These are phyloP conservation scores for Biscogniauxia mediterranea DNA, from an alignment of 2,329 filamentous ascomycete species.

Conservation along the genomic window DNA sequence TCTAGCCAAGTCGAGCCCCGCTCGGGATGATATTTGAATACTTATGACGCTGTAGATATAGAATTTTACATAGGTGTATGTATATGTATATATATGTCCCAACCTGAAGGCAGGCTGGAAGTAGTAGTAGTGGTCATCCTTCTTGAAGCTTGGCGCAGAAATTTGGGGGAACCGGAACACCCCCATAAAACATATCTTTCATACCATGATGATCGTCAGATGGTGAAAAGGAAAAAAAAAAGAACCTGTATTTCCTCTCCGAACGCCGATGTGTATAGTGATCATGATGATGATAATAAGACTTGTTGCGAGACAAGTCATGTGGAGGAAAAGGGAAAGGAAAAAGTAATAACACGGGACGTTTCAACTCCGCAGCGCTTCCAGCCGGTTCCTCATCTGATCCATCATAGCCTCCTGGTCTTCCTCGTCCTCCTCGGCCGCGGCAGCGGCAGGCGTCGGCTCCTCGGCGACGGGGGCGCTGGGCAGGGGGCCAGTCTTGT, in stretches of 20 bases:
- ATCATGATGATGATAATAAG: slow-evolving; percentile 1
- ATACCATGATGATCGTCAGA: slow-evolving; percentile 10
- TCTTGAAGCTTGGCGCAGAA: neutral
- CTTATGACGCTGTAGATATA: too few relatives aligned
- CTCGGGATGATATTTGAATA: too few relatives aligned
- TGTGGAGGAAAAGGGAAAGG: slow-evolving; percentile 5
- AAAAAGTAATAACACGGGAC: neutral
- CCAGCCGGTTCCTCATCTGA: slow-evolving; percentile 88
- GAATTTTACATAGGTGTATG: too few relatives aligned
- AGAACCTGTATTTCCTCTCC: slow-evolving; percentile 10
- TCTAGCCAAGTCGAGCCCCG: too few relatives aligned
- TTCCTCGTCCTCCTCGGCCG: slow-evolving; percentile 72
- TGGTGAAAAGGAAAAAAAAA: neutral
- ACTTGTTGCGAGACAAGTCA: neutral
- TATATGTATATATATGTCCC: neutral
- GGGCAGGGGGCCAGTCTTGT: slow-evolving; percentile 58
- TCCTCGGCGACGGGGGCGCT: slow-evolving; percentile 53
- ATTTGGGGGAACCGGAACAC: neutral
- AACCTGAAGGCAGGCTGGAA: neutral
- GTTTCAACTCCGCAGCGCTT: slow-evolving; percentile 79
- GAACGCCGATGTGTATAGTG: slow-evolving; percentile 18
- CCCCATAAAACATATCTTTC: neutral
- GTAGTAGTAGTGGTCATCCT: neutral
- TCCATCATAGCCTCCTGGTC: slow-evolving; percentile 88
- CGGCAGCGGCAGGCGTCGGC: slow-evolving; percentile 49